A percentile compares a stretch with the other conserved stretches of the same genome.
These are phyloP conservation scores for Seiridium unicorne DNA, from an alignment of 2,329 filamentous ascomycete species.

Conservation along the genomic window DNA sequence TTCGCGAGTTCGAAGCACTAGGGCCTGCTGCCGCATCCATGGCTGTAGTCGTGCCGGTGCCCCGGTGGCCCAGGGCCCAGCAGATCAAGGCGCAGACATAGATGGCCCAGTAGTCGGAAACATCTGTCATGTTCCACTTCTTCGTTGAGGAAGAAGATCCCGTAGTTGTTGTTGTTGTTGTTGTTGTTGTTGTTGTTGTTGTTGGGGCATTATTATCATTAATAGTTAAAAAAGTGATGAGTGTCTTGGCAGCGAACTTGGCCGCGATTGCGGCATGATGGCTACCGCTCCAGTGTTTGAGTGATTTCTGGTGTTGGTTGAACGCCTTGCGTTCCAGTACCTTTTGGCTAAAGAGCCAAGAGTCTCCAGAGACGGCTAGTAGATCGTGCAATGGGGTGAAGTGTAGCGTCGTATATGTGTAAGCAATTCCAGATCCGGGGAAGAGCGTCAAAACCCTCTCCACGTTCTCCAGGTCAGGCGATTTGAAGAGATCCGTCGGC, in stretches of 20 bases:
- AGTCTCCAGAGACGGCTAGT: constrained; percentile 56
- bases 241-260: constrained; percentile 49
- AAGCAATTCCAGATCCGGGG: constrained; percentile 40
- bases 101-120: constrained; percentile 84
- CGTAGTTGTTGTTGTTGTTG: background rate
- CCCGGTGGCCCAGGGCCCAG: constrained; percentile 51
- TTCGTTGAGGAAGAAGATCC: background rate
- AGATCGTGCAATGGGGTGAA: constrained; percentile 58
- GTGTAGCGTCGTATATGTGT: constrained; percentile 56
- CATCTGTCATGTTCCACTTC: constrained; percentile 53
- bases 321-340: constrained; percentile 42
- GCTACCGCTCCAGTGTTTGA: constrained; percentile 34
- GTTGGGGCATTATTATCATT: constrained; percentile 14
- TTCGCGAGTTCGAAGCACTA: background rate
- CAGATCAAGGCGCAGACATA: constrained; percentile 59
- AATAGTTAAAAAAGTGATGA: constrained; percentile 42
- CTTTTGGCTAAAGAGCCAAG: constrained; percentile 57
- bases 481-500: constrained; percentile 17
- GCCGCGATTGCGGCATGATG: constrained; percentile 41
- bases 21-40: background rate
- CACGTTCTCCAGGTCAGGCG: constrained; percentile 19
- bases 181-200: too few relatives aligned
- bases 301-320: constrained; percentile 42
- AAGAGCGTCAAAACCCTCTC: constrained; percentile 40
- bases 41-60: background rate